Evolutionary conservation across 75 land plant species (phyloP), one percentile per base, ranked within the genome.

Genomic region (Selaginella moellendorffii): DNA sequence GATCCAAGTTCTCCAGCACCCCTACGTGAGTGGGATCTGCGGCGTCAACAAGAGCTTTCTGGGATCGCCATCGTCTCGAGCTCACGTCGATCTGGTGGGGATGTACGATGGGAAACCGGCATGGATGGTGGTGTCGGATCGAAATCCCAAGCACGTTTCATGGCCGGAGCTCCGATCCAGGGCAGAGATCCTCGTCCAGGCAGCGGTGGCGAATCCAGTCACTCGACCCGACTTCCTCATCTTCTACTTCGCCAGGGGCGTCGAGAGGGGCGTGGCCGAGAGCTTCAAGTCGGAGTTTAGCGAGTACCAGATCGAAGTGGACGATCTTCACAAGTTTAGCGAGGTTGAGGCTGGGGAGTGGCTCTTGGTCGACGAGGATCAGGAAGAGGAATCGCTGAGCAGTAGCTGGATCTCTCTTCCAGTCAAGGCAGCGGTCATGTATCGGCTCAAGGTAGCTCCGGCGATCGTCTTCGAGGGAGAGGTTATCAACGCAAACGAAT

Each of bases 1-100:
- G 12, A 69, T 84, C 20, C 73, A 71, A 24, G 62, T 86, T 27
- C 70, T 95, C 26, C 78, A 76, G n/a, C 83, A 86, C 30, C 85
- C 83, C n/a, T 56, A 24, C 52, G 54, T 93, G 22, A 62, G 71
- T 31, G 82, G 80, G 42, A 87, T 84, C 18, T 83, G 86, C 0
- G 82, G 85, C 23, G 86, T 84, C 12, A 79, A 84, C 76, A 81
- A 82, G 66, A 74, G 74, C 0, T 62, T 92, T 52, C 70, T 69
- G 30, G 36, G 1, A 14, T 52, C n/a, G 24, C 18, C 26, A 19
- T 64, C 23, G 2, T 52, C 52, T 17, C 1, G 27, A 19, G 77
- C 71, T n/a, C 85, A 95, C 74, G 88, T 86, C 25, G 97, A 95
- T 70, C 51, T 95, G 2, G 76, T 86, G 12, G 79, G 97, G 51